phyloP scores from a whole-genome alignment of 148 eudicot species.

The Camellia japonica region DNA sequence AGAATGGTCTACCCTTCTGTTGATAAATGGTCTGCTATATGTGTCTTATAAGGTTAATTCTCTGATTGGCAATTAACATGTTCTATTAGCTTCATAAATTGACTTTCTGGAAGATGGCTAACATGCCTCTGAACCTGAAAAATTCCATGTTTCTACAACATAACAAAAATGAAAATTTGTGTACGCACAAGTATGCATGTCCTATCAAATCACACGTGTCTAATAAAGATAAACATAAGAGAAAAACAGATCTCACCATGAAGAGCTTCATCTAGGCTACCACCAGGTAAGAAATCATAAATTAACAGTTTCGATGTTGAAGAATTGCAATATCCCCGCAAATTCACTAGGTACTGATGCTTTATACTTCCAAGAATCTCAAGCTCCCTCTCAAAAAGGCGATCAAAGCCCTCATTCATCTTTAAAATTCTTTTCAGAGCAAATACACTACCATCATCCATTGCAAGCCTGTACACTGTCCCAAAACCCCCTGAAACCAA shows the following conservation, averaged over 20 bases:
- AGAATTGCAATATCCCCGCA: slow-evolving; percentile 98
- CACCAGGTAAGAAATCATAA: slow-evolving; percentile 89
- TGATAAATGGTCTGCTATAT: background rate
- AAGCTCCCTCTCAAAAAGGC: slow-evolving; percentile 94
- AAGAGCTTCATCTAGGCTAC: slow-evolving; percentile 95
- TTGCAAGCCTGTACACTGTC: slow-evolving; percentile 88
- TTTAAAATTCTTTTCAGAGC: slow-evolving; percentile 89
- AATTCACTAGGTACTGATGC: slow-evolving; percentile 86
- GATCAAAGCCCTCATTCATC: slow-evolving; percentile 87
- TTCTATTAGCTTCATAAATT: background rate
- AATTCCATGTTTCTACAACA: background rate
- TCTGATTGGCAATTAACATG: background rate
- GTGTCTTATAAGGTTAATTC: background rate
- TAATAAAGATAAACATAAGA: background rate
- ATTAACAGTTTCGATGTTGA: slow-evolving; percentile 86
- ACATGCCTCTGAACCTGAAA: background rate
- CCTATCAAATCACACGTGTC: background rate
- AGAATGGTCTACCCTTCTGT: background rate
- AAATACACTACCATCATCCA: slow-evolving; percentile 94
- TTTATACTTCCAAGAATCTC: slow-evolving; percentile 98
- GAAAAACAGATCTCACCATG: slow-evolving; percentile 61
- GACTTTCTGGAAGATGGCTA: background rate
- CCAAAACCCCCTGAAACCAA: slow-evolving; percentile 95
- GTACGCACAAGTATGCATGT: background rate
- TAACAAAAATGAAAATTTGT: background rate